These are phyloP conservation scores for Arthrobotrys musiformis DNA, from an alignment of 2,329 filamentous ascomycete species.

Conservation along the genomic window DNA sequence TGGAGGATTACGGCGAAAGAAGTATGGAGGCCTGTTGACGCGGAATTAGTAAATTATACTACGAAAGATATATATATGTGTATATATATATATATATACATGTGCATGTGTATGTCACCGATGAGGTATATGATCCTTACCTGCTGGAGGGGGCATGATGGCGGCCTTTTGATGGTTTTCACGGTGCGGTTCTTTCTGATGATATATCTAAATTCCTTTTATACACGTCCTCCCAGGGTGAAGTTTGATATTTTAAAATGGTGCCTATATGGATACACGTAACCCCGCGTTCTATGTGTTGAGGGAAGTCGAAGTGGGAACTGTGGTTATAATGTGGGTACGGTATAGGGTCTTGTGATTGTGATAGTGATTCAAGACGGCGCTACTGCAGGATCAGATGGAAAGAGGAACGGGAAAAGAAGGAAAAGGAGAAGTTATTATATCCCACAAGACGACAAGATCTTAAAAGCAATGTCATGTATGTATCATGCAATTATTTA, in stretches of 20 bases:
- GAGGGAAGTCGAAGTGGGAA: conserved; percentile 1
- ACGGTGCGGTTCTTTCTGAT: too few relatives aligned
- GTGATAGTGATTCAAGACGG: conserved; percentile 5
- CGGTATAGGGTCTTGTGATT: conserved; percentile 17
- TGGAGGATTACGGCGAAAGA: conserved; percentile 48
- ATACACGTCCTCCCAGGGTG: background rate
- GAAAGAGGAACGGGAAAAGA: background rate
- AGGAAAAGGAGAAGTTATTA: background rate
- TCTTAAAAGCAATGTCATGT: background rate
- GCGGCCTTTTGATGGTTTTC: too few relatives aligned
- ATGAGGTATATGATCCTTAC: background rate
- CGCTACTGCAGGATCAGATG: conserved; percentile 19
- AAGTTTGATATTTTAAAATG: background rate
- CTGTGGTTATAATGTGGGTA: conserved; percentile 10
- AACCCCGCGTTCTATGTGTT: conserved; percentile 23
- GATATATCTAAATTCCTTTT: too few relatives aligned
- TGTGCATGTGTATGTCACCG: too few relatives aligned
- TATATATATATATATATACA: too few relatives aligned
- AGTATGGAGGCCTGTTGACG: conserved; percentile 19
- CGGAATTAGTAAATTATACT: too few relatives aligned
- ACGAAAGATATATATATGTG: too few relatives aligned
- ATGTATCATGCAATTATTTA: too few relatives aligned
- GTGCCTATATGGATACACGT: too few relatives aligned
- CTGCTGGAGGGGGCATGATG: background rate
- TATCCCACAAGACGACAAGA: background rate